Base-by-base conservation (phyloP, 306 rosid species). In the Prunus mongolica region DNA sequence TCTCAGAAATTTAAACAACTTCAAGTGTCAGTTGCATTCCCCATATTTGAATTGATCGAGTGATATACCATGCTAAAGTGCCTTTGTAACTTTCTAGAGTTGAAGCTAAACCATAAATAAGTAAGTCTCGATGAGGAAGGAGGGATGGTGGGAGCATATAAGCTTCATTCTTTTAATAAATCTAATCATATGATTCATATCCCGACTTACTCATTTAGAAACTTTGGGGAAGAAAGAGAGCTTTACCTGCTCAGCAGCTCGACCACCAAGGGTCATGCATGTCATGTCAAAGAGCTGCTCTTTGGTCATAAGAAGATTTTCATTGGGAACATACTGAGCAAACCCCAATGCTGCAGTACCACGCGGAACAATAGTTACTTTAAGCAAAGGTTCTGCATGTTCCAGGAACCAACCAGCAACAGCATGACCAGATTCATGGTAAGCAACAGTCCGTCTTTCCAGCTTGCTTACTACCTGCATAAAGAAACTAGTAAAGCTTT, bases 341-440 rank as follows among this genome's bases (percentile, higher is more conserved):
- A 95, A 95, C 66, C 98, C 98, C 71, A 95, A 88, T 25, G 97
- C 96, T 14, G 97, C 96, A 3, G 98, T 87, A 71, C 98, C 98
- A 8, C 97, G 96, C 18, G 96, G 98, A 80, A 95, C 95, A 58
- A 90, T 95, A 55, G 97, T 86, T 55, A 95, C 98, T 87, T 95
- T 95, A 80, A 95, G 73, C 76, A 95, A 81, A 61, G 97, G 98
- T 65, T 92, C 96, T 3, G 96, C 89, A 46, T 92, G 83, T 79
- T 90, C 97, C 65, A 95, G 91, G 84, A 92, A 95, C 98, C 98
- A 95, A 62, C 96, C 97, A 16, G 86, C 52, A 76, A 95, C 97
- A 66, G 98, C 98, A 87, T 95, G 98, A 67, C 98, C 98, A 20
- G 97, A 86, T 84, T 95, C 98, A 78, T 90, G 98, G 79, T 89